Base-by-base conservation (phyloP, 1,139 yeast species). In the Debaryomyces sp. region DNA sequence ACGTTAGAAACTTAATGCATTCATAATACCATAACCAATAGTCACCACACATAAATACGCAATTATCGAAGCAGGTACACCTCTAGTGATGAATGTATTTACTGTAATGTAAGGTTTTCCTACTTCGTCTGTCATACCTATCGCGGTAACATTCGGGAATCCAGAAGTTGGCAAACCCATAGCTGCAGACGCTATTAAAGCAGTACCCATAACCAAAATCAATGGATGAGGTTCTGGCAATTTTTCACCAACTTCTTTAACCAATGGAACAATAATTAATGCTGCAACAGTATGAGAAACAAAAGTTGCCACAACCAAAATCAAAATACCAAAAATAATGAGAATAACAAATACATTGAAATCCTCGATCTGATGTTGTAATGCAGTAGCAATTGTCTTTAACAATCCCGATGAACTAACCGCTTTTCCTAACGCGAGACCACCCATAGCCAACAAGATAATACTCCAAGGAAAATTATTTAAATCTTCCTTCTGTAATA, bases 91-190 rank as follows among this genome's bases (percentile, higher is more conserved):
- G 62, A 92, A 92, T 42, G 87, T 87, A 30, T 84, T 82, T 17
- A 91, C 97, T 0, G 91, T 83, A 56, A 92, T 70, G 63, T 92
- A 92, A 26, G 94, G 87, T 51, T 85, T 85, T 7, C 97, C 97
- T 26, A 90, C 80, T 61, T 89, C 96, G 66, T 92, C 96, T 6
- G 90, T 82, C 84, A 90, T 83, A 50, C 96, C 89, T 50, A 92
- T 89, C 2, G 97, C 98, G 0, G 97, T 91, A 39, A 92, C 96
- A 59, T 92, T 92, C 15, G 98, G 98, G 79, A 92, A 92, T 0
- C 98, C 98, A 1, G 96, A 88, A 0, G 98, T 92, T 24, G 98
- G 98, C 51, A 92, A 76, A 9, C 96, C 97, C 97, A 92, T 92
- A 3, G 97, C 98, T 43, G 86, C 85, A 0, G 97, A 89, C 56